Evolutionary conservation across 805 yeast species (phyloP).

Genomic region (Ascoidea asiatica): DNA sequence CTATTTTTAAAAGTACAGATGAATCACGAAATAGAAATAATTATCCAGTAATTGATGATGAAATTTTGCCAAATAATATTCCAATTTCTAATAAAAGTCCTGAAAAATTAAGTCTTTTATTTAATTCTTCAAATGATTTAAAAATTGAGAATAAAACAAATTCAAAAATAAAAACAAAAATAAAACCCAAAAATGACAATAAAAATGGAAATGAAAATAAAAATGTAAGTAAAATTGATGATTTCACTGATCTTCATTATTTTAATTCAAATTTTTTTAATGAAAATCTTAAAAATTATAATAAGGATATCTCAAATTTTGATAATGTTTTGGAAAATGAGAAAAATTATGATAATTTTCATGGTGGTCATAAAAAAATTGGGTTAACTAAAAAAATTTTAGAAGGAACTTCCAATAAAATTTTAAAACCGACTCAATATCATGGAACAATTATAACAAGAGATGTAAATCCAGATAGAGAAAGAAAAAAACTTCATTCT

Average conservation of each 20-base stretch:
- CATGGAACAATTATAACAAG: not conserved
- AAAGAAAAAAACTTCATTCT: not conserved
- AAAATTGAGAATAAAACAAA: too few relatives aligned
- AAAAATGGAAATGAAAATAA: not conserved
- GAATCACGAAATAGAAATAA: too few relatives aligned
- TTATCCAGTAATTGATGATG: conserved; percentile 3
- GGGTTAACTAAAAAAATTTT: not conserved
- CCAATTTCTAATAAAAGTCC: conserved; percentile 2
- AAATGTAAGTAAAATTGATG: not conserved
- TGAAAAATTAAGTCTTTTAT: too few relatives aligned
- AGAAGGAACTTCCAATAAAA: not conserved
- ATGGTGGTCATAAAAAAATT: not conserved
- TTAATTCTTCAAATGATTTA: too few relatives aligned
- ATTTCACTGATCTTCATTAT: not conserved
- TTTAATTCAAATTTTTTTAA: not conserved
- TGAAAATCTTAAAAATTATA: too few relatives aligned
- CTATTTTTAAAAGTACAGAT: too few relatives aligned
- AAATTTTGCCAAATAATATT: conserved; percentile 2
- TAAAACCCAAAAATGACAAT: too few relatives aligned
- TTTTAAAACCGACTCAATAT: not conserved
- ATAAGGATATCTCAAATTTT: not conserved
- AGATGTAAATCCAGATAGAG: not conserved
- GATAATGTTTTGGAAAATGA: not conserved
- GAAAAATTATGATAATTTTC: not conserved
- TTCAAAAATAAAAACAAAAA: not conserved